phyloP scores from a whole-genome alignment of 768 basidiomycete species.

The Sporobolomyces pararoseus region DNA sequence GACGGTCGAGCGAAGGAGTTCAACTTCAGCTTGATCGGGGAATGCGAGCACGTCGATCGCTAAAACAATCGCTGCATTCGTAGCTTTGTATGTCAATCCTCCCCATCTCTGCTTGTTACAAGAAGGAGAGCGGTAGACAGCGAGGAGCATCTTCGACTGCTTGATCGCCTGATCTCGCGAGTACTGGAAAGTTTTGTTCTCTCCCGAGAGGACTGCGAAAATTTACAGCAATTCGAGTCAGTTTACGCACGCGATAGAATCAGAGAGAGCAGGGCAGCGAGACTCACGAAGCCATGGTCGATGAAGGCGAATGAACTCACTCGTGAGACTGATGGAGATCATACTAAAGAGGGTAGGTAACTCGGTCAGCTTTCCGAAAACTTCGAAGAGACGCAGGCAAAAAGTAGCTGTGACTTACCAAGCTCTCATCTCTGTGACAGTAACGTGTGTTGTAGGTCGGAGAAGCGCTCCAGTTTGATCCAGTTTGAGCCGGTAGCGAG shows the following conservation, averaged over 20 bases:
- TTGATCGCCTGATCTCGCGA: conserved; percentile 30
- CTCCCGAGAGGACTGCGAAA: conserved; percentile 22
- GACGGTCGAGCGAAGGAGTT: conserved; percentile 19
- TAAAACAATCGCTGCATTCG: conserved; percentile 27
- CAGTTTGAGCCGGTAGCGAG: conserved; percentile 23
- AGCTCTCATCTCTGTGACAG: conserved; percentile 40
- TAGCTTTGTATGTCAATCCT: conserved; percentile 21
- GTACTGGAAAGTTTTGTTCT: conserved; percentile 22
- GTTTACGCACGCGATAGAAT: too few relatives aligned
- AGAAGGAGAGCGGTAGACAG: conserved; percentile 36
- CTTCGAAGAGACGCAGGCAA: not conserved
- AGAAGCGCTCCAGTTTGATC: conserved; percentile 25
- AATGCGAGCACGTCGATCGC: conserved; percentile 34
- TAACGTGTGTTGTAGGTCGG: conserved; percentile 29
- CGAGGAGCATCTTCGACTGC: conserved; percentile 26
- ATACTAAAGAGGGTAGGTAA: not conserved
- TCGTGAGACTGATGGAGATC: conserved; percentile 28
- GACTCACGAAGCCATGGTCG: conserved; percentile 34
- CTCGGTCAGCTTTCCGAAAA: too few relatives aligned
- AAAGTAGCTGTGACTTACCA: not conserved
- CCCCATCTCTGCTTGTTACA: conserved; percentile 18
- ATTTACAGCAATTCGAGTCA: too few relatives aligned
- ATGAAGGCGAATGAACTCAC: conserved; percentile 34
- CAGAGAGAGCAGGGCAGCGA: not conserved
- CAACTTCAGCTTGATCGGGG: conserved; percentile 35